A percentile compares a stretch with the other conserved stretches of the same genome.
Evolutionary conservation across 176 grass and related monocot species (phyloP).

Genomic region (Echinochloa phyllopogon): DNA sequence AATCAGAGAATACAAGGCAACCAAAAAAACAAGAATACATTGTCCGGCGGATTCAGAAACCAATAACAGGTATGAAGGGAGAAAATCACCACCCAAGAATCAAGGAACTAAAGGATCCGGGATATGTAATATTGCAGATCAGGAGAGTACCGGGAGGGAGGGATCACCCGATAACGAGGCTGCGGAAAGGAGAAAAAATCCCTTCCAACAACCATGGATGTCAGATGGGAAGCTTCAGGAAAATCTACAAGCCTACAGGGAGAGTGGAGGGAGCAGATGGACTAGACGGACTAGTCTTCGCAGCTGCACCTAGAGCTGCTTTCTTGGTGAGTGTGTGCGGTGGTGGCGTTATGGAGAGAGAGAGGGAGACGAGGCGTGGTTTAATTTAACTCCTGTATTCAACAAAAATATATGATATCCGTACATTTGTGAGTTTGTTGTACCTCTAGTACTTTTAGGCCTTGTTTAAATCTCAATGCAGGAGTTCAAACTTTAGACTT

Average conservation of each 20-base stretch:
- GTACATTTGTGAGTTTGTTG: not conserved
- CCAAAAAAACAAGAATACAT: not conserved
- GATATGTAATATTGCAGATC: not conserved
- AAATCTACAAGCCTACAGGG: not conserved
- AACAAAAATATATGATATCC: not conserved
- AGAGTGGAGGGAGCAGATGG: not conserved
- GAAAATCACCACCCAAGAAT: not conserved
- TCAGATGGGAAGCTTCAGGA: not conserved
- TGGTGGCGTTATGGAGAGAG: not conserved
- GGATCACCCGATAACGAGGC: not conserved
- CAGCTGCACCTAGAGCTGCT: not conserved
- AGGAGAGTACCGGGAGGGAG: not conserved
- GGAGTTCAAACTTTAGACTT: too few relatives aligned
- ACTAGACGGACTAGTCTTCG: not conserved
- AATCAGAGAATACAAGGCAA: not conserved
- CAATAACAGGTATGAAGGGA: too few relatives aligned
- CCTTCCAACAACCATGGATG: not conserved
- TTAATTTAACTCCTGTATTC: not conserved
- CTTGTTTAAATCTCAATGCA: too few relatives aligned
- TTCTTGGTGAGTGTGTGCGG: not conserved
- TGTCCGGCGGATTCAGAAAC: not conserved
- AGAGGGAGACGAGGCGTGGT: too few relatives aligned
- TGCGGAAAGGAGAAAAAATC: not conserved
- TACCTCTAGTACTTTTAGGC: not conserved
- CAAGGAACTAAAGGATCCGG: not conserved